A percentile compares a stretch with the other conserved stretches of the same genome.
Conservation (phyloP, 208 protist species). For the Porcisia hertigi region DNA sequence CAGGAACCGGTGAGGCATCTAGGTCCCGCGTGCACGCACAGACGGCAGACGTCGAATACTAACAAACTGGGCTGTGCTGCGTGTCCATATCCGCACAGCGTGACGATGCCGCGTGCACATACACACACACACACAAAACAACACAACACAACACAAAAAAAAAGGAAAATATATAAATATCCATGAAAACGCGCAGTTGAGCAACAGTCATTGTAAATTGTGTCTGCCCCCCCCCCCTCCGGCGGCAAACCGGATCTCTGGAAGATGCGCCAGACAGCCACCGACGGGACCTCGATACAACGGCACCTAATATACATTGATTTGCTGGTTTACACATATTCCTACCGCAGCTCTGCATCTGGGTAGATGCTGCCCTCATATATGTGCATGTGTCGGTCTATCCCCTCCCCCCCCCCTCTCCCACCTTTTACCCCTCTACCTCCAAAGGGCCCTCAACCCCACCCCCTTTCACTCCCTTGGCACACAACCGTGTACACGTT, state of each 20-base stretch:
- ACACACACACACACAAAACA: background rate
- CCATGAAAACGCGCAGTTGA: no score
- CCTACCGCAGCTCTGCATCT: no score
- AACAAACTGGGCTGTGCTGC: no score
- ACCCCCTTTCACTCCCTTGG: no score
- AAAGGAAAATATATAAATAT: no score
- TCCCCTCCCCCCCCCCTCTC: background rate
- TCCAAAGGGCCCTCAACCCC: no score
- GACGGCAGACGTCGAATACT: background rate
- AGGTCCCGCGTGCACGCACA: background rate
- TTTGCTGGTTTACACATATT: no score
- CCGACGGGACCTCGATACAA: background rate
- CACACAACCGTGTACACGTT: no score
- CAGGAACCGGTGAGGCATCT: background rate
- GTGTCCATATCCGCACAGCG: no score
- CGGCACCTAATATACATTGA: background rate
- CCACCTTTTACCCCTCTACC: background rate
- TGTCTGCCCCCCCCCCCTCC: background rate
- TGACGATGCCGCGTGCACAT: background rate
- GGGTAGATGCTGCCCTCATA: no score
- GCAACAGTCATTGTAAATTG: background rate
- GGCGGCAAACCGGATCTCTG: background rate
- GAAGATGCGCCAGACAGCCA: background rate
- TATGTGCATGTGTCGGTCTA: background rate
- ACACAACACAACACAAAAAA: no score